A percentile compares a stretch with the other conserved stretches of the same genome.
These are phyloP conservation scores for Fusarium agapanthi DNA, from an alignment of 2,329 filamentous ascomycete genomes.

Conservation along the genomic window DNA sequence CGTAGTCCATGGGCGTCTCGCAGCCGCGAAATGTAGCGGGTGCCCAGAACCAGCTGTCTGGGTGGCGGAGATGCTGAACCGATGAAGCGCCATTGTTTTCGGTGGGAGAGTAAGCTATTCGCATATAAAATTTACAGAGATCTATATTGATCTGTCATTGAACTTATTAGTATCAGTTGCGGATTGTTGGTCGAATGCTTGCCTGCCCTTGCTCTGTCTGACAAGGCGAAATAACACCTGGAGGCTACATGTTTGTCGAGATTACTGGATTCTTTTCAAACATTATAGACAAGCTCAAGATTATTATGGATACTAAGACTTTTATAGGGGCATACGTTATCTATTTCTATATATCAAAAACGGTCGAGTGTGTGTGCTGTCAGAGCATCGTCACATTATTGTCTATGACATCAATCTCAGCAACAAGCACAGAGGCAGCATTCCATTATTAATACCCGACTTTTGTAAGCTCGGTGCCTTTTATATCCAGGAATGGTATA, in stretches of 20 bases:
- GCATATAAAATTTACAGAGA: conserved; percentile 27
- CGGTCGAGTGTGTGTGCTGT: background rate
- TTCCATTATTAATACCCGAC: background rate
- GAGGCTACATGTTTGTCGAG: background rate
- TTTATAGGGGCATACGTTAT: background rate
- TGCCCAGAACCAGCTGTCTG: conserved; percentile 30
- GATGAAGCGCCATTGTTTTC: conserved; percentile 24
- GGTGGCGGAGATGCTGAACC: conserved; percentile 20
- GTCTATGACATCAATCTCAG: conserved; percentile 10
- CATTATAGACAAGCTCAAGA: too few relatives aligned
- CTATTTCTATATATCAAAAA: background rate
- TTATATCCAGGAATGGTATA: background rate
- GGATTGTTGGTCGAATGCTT: background rate
- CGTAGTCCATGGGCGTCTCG: conserved; percentile 34
- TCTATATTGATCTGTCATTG: conserved; percentile 3
- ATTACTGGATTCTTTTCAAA: background rate
- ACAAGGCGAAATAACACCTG: background rate
- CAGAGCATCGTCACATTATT: conserved; percentile 9
- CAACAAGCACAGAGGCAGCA: background rate
- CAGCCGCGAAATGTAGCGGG: conserved; percentile 27
- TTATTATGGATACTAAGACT: background rate
- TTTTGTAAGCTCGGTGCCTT: background rate
- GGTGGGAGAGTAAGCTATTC: conserved; percentile 23
- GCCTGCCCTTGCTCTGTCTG: conserved; percentile 17
- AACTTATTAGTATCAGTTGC: background rate